Conservation (phyloP, 768 basidiomycete genomes). For the Multifurca ochricompacta region DNA sequence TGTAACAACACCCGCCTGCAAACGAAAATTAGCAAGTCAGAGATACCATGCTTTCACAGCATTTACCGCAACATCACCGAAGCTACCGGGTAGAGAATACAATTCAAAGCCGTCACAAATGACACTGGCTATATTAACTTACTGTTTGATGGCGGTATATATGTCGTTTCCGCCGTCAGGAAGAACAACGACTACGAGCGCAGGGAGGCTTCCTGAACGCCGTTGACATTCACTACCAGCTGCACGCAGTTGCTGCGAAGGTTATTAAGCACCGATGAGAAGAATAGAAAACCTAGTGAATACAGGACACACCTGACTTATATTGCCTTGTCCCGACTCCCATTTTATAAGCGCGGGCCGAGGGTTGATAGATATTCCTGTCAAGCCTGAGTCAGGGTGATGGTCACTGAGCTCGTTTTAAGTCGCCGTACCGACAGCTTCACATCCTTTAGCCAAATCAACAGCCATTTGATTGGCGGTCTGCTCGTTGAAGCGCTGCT, state of each 20-base stretch:
- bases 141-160: slow-evolving; percentile 77
- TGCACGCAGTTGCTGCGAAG: slow-evolving; percentile 38
- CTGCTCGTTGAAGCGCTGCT: slow-evolving; percentile 45
- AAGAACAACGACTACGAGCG: slow-evolving; percentile 57
- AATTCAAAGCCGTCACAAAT: not conserved
- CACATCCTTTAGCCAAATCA: slow-evolving; percentile 42
- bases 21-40: not conserved
- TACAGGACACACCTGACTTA: slow-evolving; percentile 25
- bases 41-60: not conserved
- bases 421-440: slow-evolving; percentile 48
- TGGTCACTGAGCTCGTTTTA: not conserved
- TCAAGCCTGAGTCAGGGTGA: not conserved
- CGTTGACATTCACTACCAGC: slow-evolving; percentile 42
- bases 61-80: slow-evolving; percentile 57
- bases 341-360: slow-evolving; percentile 40
- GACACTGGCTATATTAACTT: slow-evolving; percentile 25
- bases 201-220: slow-evolving; percentile 38
- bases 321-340: slow-evolving; percentile 50
- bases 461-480: slow-evolving; percentile 46
- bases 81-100: slow-evolving; percentile 35
- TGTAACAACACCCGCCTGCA: slow-evolving; percentile 64
- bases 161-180: slow-evolving; percentile 72
- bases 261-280: not conserved
- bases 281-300: not conserved
- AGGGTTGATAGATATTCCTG: slow-evolving; percentile 53